Conservation (phyloP, 1,284 basidiomycete genomes). For the Irpex sp. region DNA sequence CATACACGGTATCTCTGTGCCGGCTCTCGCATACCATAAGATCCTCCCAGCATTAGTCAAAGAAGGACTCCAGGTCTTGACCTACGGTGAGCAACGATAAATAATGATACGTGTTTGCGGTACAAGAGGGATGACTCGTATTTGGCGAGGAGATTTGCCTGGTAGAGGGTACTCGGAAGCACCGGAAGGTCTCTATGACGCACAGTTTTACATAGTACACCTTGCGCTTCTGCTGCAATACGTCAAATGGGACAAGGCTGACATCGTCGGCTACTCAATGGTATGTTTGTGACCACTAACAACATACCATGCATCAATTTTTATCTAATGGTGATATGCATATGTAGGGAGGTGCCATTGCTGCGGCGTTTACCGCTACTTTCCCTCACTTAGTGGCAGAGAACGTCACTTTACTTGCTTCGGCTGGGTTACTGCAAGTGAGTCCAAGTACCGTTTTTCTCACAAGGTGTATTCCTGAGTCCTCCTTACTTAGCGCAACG, state of each 20-base stretch:
- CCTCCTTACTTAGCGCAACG: not conserved
- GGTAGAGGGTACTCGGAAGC: slow-evolving; percentile 80
- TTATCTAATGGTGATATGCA: not conserved
- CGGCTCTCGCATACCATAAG: slow-evolving; percentile 66
- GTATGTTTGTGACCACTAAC: slow-evolving; percentile 29
- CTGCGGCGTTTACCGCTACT: slow-evolving; percentile 59
- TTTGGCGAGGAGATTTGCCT: slow-evolving; percentile 54
- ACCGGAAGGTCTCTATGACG: slow-evolving; percentile 52
- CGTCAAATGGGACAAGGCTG: slow-evolving; percentile 61
- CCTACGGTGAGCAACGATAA: slow-evolving; percentile 49
- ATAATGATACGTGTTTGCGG: not conserved
- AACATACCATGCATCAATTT: not conserved
- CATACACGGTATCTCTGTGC: slow-evolving; percentile 71
- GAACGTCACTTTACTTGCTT: slow-evolving; percentile 60
- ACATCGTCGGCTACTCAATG: slow-evolving; percentile 72
- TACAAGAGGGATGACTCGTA: not conserved
- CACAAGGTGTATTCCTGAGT: not conserved
- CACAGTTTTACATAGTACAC: slow-evolving; percentile 59
- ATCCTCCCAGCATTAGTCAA: slow-evolving; percentile 59
- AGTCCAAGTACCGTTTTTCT: slow-evolving; percentile 4
- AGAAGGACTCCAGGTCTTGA: slow-evolving; percentile 63
- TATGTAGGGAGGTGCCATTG: slow-evolving; percentile 64
- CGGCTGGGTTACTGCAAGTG: slow-evolving; percentile 65
- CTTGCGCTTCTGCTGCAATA: slow-evolving; percentile 78
- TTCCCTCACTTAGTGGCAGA: slow-evolving; percentile 66